Base-by-base conservation (phyloP, 345 rosid species). In the Gossypium anomalum region DNA sequence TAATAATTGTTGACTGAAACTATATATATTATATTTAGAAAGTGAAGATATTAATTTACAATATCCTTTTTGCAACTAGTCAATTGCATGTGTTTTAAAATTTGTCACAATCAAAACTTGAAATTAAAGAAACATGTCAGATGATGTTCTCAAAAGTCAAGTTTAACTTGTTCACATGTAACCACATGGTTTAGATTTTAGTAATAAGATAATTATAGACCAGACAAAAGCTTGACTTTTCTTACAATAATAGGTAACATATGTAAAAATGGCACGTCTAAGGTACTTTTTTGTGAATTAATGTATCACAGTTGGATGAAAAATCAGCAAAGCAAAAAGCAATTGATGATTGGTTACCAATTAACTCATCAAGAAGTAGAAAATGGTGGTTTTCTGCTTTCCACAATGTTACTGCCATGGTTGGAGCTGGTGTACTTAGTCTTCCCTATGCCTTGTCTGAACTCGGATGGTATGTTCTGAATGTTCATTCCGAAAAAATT, bases 371-470 rank as follows among this genome's bases (percentile, higher is more conserved):
- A 1, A 88, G 97, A 63, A 85, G 89, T 29, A 93, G 90, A 2
- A 92, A 86, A 85, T 92, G 97, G 97, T 92, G 97, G 97, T 88
- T 88, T 81, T 80, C 97, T n/a, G 80, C 96, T 47, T 92, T 92
- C 76, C 96, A 92, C 90, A 90, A 90, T 77, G 90, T 92, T 78
- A 90, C 97, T 9, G 94, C 97, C 74, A 90, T 92, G 92, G 96
- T 92, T 70, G 94, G 97, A 12, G 96, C 97, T n/a, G 93, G 97
- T 14, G 94, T 90, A 56, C 96, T 92, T 69, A 83, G 93, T 65
- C 93, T 92, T 58, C 97, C 97, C 2, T 90, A 76, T 59, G 94
- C 96, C 67, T 86, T 92, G 94, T 41, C 97, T 0, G 80, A 87
- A 56, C 92, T 92, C 4, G 92, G 97, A 82, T 92, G 97, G 97